Conservation (phyloP, 192 early-diverging fungal genomes). For the Hyaloraphidium curvatum region DNA sequence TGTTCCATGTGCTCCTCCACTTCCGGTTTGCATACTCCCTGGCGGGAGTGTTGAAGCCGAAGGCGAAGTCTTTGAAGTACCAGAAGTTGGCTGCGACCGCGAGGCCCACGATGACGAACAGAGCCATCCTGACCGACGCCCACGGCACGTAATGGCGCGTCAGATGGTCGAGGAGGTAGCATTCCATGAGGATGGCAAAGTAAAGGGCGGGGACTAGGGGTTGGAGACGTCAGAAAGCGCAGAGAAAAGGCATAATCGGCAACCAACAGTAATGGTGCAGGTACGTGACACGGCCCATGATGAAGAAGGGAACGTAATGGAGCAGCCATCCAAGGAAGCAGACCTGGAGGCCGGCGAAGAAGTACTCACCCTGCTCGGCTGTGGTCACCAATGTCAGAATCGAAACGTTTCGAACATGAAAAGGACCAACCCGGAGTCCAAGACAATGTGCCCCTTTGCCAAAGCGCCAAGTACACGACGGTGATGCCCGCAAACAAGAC, state of each 20-base stretch:
- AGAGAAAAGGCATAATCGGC: not conserved
- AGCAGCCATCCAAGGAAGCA: conserved; percentile 75
- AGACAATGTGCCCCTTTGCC: not conserved
- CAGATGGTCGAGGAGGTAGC: conserved; percentile 58
- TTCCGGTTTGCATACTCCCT: conserved; percentile 27
- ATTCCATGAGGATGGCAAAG: conserved; percentile 68
- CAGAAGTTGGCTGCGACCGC: conserved; percentile 28
- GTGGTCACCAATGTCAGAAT: not conserved
- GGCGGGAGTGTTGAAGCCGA: conserved; percentile 57
- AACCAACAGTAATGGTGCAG: conserved; percentile 5
- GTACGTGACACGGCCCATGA: conserved; percentile 94
- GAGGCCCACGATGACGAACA: conserved; percentile 12
- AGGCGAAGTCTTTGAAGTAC: conserved; percentile 63
- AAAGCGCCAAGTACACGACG: conserved; percentile 20
- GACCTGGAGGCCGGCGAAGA: conserved; percentile 39
- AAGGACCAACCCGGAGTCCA: not conserved
- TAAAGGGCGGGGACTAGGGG: conserved; percentile 95
- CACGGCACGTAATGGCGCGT: conserved; percentile 3
- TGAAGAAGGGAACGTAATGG: conserved; percentile 84
- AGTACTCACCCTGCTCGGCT: not conserved
- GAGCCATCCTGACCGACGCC: conserved; percentile 20
- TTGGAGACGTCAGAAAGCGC: conserved; percentile 31
- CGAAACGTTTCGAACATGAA: conserved; percentile 1
- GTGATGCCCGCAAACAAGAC: conserved; percentile 23
- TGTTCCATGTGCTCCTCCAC: conserved; percentile 68